Evolutionary conservation across 1,284 basidiomycete species (phyloP).

Genomic region (Leccinum griseonigrum): DNA sequence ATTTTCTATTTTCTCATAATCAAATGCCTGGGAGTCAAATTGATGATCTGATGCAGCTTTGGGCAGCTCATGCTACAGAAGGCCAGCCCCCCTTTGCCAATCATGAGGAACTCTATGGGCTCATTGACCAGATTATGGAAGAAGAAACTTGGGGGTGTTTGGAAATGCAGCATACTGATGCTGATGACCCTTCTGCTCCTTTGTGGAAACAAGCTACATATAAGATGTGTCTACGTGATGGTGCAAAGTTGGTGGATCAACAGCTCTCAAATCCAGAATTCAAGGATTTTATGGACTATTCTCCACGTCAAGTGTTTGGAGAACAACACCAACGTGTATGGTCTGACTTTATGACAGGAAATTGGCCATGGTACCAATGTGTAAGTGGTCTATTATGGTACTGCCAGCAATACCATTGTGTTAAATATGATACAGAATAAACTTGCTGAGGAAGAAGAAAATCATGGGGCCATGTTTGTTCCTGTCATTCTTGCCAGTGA

Average conservation of each 20-base stretch:
- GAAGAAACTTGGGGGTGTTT: background rate
- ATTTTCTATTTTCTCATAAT: background rate
- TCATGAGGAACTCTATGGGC: background rate
- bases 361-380: background rate
- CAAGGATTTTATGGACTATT: background rate
- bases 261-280: background rate
- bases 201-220: background rate
- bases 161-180: background rate
- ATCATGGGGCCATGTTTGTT: background rate
- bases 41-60: background rate
- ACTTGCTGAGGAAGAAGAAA: background rate
- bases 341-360: background rate
- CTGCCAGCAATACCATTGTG: background rate
- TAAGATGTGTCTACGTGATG: background rate
- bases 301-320: background rate
- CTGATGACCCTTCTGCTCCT: background rate
- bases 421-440: background rate
- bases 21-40: background rate
- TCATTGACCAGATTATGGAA: background rate
- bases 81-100: background rate
- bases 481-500: conserved; percentile 5
- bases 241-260: background rate
- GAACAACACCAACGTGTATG: background rate
- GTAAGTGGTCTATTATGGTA: background rate
- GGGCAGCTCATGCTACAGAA: background rate